Evolutionary conservation across 1,284 basidiomycete genomes (phyloP).

Genomic region (Cystobasidiaceae sp.): DNA sequence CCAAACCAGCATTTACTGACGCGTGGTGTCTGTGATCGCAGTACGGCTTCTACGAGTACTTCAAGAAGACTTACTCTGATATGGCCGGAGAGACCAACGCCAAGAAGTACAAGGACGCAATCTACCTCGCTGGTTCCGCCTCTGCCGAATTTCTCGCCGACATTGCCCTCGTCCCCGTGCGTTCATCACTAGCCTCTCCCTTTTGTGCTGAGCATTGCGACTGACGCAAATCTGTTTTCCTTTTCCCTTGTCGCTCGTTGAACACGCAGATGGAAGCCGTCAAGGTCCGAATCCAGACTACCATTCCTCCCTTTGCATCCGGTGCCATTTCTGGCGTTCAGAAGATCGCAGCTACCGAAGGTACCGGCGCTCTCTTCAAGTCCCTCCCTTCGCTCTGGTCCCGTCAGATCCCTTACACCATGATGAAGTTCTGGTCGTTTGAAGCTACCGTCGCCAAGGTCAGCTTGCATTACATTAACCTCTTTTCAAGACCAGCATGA

Average conservation of each 20-base stretch:
- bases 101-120: slow-evolving; percentile 45
- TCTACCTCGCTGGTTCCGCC: slow-evolving; percentile 46
- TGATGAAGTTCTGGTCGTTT: slow-evolving; percentile 45
- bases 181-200: background rate
- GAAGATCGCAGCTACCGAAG: slow-evolving; percentile 43
- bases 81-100: slow-evolving; percentile 44
- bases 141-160: slow-evolving; percentile 46
- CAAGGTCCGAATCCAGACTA: slow-evolving; percentile 47
- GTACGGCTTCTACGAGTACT: slow-evolving; percentile 45
- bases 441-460: slow-evolving; percentile 44
- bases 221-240: background rate
- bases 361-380: slow-evolving; percentile 44
- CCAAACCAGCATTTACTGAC: background rate
- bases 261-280: slow-evolving; percentile 41
- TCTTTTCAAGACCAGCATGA: no score
- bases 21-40: background rate
- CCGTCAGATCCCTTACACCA: slow-evolving; percentile 46
- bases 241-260: background rate
- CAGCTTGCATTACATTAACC: slow-evolving; percentile 33
- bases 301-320: slow-evolving; percentile 44
- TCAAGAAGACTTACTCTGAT: slow-evolving; percentile 43
- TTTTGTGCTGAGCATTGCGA: background rate
- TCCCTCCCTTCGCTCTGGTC: slow-evolving; percentile 45
- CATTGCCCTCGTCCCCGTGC: slow-evolving; percentile 43
- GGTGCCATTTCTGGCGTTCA: slow-evolving; percentile 39